Percentiles rank a stretch among this genome's conserved stretches.
phyloP scores from a whole-genome alignment of 2,329 filamentous ascomycete species.

The Nemania diffusa region DNA sequence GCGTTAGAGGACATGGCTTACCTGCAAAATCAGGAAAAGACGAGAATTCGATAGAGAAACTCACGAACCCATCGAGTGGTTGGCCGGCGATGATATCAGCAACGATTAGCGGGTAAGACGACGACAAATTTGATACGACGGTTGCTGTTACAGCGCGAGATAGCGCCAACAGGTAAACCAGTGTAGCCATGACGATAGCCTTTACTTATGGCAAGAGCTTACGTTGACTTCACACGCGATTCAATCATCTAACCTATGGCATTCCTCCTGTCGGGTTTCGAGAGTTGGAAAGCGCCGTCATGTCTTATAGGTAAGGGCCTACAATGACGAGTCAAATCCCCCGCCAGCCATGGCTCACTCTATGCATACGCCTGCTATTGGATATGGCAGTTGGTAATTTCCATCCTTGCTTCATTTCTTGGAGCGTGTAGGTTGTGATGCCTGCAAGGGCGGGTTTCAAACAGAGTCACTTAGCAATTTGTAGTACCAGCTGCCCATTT shows the following conservation, averaged over 20 bases:
- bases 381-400: conserved; percentile 1
- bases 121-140: conserved; percentile 22
- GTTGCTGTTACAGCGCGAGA: conserved; percentile 34
- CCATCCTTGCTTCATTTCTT: conserved; percentile 17
- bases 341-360: not conserved
- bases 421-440: not conserved
- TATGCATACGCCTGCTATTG: conserved; percentile 2
- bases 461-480: conserved; percentile 7
- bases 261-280: not conserved
- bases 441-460: conserved; percentile 17
- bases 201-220: not conserved
- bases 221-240: not conserved
- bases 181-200: conserved; percentile 30
- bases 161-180: conserved; percentile 36
- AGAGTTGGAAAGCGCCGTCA: not conserved
- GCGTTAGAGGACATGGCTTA: conserved; percentile 18
- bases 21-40: conserved; percentile 54
- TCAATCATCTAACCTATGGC: not conserved
- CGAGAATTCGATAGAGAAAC: conserved; percentile 55
- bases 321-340: not conserved
- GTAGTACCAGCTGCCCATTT: conserved; percentile 27
- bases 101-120: conserved; percentile 1
- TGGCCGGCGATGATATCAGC: conserved; percentile 39
- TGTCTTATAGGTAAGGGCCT: conserved; percentile 1
- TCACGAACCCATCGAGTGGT: conserved; percentile 55